These are phyloP conservation scores for Kazachstania kunashirensis DNA, from an alignment of 805 yeast species.

Conservation along the genomic window DNA sequence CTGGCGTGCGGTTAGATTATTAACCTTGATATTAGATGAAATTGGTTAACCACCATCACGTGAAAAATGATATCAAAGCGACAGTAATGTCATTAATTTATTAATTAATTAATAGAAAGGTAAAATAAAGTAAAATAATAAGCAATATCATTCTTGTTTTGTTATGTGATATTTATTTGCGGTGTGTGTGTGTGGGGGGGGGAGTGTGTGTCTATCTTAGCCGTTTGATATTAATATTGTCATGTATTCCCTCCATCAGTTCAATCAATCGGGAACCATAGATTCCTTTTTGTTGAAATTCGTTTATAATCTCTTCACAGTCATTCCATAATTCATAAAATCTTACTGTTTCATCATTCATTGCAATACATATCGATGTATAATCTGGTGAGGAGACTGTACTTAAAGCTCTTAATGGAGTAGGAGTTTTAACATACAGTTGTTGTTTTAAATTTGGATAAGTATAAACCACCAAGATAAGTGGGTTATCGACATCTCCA, in stretches of 20 bases:
- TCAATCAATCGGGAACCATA: slow-evolving; percentile 52
- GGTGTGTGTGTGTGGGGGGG: no score
- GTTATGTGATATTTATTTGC: no score
- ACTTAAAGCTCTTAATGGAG: slow-evolving; percentile 51
- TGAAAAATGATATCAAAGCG: no score
- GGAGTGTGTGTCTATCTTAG: background rate
- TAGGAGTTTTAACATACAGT: slow-evolving; percentile 40
- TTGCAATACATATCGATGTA: slow-evolving; percentile 56
- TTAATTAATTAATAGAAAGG: no score
- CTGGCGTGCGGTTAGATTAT: no score
- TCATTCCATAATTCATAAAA: slow-evolving; percentile 65
- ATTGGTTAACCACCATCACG: no score
- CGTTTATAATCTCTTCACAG: slow-evolving; percentile 27
- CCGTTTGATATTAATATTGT: background rate
- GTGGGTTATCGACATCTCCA: slow-evolving; percentile 43
- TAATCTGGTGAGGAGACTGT: slow-evolving; percentile 60
- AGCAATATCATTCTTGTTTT: no score
- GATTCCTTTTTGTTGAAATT: slow-evolving; percentile 36
- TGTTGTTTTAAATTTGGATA: slow-evolving; percentile 54
- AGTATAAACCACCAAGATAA: slow-evolving; percentile 49
- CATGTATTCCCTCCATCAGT: slow-evolving; percentile 42
- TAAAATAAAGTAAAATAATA: no score
- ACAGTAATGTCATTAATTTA: no score
- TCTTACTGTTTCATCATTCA: slow-evolving; percentile 69
- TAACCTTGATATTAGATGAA: no score